Percentiles rank a stretch among this genome's conserved stretches.
These are phyloP conservation scores for Xerocomus spinulosus DNA, from an alignment of 768 basidiomycete species.

Conservation along the genomic window DNA sequence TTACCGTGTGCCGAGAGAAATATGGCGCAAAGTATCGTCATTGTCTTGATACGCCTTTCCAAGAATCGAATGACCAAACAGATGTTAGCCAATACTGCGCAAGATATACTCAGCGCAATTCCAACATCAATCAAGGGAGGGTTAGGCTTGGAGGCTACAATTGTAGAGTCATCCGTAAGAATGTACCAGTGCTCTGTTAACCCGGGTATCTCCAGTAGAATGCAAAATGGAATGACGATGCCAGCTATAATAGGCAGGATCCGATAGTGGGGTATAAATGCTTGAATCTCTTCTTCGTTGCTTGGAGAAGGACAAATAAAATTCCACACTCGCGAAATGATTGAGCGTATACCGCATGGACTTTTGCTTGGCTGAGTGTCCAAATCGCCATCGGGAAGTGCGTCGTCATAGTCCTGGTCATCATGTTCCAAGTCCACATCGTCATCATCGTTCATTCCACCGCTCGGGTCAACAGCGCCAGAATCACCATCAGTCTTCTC, in stretches of 20 bases:
- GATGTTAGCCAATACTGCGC: conserved; percentile 62
- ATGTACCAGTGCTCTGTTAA: conserved; percentile 75
- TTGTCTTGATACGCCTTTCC: conserved; percentile 57
- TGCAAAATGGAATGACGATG: conserved; percentile 67
- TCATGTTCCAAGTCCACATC: conserved; percentile 5
- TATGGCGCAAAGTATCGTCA: conserved; percentile 60
- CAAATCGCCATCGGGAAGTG: neutral
- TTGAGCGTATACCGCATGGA: neutral
- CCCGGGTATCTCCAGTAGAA: conserved; percentile 79
- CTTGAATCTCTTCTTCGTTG: conserved; percentile 24
- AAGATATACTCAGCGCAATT: conserved; percentile 61
- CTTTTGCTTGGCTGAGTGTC: neutral
- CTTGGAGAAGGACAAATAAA: conserved; percentile 16
- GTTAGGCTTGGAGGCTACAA: conserved; percentile 49
- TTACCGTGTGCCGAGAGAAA: conserved; percentile 68
- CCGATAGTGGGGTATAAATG: conserved; percentile 56
- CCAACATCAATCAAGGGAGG: conserved; percentile 56
- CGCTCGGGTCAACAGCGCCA: neutral
- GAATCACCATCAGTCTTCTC: neutral
- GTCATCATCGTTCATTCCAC: neutral
- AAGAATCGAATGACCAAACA: conserved; percentile 68
- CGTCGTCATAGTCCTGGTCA: conserved; percentile 6
- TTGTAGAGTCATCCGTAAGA: conserved; percentile 38
- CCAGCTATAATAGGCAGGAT: conserved; percentile 62
- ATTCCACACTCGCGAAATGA: conserved; percentile 6